Percentiles rank a stretch among this genome's conserved stretches.
Conservation (phyloP, 2,329 filamentous ascomycete genomes). For the Zasmidium citrigriseum region DNA sequence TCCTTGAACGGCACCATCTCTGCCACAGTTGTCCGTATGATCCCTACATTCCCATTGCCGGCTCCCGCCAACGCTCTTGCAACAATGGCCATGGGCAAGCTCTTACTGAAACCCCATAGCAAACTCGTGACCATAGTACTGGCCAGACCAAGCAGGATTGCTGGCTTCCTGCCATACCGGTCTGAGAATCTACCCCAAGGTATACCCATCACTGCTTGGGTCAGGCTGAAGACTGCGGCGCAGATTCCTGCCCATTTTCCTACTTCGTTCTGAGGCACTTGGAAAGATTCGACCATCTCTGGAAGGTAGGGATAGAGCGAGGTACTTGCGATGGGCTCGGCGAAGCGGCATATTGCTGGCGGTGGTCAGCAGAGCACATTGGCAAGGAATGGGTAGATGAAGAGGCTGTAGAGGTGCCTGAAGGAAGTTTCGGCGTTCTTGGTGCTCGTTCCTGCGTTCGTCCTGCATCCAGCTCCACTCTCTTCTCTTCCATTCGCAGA, state of each 20-base stretch:
- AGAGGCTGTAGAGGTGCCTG: background rate
- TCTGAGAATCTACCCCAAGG: conserved; percentile 85
- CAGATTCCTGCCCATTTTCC: conserved; percentile 85
- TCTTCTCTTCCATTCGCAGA: background rate
- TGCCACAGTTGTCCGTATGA: conserved; percentile 80
- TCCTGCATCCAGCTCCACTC: background rate
- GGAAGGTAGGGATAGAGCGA: conserved; percentile 91
- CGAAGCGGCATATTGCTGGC: conserved; percentile 84
- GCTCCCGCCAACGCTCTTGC: conserved; percentile 77
- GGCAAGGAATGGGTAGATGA: background rate
- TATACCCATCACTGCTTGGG: conserved; percentile 84
- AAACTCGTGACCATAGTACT: conserved; percentile 81
- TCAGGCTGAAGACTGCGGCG: conserved; percentile 76
- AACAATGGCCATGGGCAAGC: conserved; percentile 74
- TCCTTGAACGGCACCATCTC: conserved; percentile 88
- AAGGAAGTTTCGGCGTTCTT: background rate
- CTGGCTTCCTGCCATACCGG: conserved; percentile 75
- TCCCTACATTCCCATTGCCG: conserved; percentile 82
- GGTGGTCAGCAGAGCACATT: conserved; percentile 13
- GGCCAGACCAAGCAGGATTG: conserved; percentile 71
- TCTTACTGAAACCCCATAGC: conserved; percentile 80
- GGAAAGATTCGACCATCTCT: conserved; percentile 84
- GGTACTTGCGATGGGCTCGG: conserved; percentile 87
- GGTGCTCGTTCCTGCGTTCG: background rate
- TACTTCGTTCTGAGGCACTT: conserved; percentile 68